phyloP scores from a whole-genome alignment of 345 rosid genomes.

The Hypericum androsaemum region DNA sequence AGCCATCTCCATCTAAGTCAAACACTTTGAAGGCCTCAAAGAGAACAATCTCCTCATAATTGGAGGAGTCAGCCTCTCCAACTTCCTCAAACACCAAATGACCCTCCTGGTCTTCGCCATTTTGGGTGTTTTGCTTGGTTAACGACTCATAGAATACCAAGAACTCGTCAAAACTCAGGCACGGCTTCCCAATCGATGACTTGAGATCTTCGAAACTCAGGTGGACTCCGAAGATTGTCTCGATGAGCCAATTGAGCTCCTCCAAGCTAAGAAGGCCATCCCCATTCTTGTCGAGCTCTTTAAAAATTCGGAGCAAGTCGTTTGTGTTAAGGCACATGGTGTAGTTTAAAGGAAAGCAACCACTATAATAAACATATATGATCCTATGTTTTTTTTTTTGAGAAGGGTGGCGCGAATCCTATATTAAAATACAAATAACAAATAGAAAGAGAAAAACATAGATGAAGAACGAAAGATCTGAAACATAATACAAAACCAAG shows the following conservation, averaged over 20 bases:
- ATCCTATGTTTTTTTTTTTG: too few species aligned
- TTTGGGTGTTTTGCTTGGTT: slow-evolving; percentile 6
- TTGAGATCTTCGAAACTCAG: slow-evolving; percentile 39
- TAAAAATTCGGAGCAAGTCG: slow-evolving; percentile 55
- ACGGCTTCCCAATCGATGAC: slow-evolving; percentile 43
- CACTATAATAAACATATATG: background rate
- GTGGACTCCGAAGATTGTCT: slow-evolving; percentile 28
- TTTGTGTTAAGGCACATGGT: slow-evolving; percentile 22
- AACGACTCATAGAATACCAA: slow-evolving; percentile 42
- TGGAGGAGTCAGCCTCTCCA: too few species aligned
- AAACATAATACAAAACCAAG: too few species aligned
- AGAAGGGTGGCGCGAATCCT: too few species aligned
- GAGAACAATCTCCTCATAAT: slow-evolving; percentile 25
- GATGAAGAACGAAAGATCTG: too few species aligned
- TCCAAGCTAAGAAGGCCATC: slow-evolving; percentile 54
- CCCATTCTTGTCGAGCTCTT: slow-evolving; percentile 55
- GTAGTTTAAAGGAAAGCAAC: slow-evolving; percentile 11
- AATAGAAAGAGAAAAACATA: too few species aligned
- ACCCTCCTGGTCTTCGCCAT: background rate
- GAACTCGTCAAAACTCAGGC: slow-evolving; percentile 52
- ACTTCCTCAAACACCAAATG: too few species aligned
- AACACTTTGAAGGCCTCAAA: slow-evolving; percentile 56
- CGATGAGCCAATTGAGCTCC: slow-evolving; percentile 70
- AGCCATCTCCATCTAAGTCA: slow-evolving; percentile 67
- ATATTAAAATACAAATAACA: too few species aligned